Percentiles rank a stretch among this genome's conserved stretches.
Conservation (phyloP, 768 basidiomycete species). For the Boletus fagicola region DNA sequence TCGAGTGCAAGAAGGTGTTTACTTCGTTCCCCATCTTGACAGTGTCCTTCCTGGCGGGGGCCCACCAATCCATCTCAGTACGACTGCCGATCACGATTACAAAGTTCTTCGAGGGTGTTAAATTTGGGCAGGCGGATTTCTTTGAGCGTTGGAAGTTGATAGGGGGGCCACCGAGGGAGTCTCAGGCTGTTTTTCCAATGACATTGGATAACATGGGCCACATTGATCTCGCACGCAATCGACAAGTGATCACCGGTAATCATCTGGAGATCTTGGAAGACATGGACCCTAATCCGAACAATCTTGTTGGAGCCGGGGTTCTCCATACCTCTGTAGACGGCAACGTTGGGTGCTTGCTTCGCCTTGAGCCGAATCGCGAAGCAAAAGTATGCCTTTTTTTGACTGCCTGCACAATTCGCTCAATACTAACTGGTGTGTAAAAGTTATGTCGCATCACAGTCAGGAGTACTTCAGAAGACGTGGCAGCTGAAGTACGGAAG, state of each 20-base stretch:
- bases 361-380: slow-evolving; percentile 92
- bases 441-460: slow-evolving; percentile 92
- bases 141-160: slow-evolving; percentile 99
- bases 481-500: slow-evolving; percentile 69
- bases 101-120: slow-evolving; percentile 94
- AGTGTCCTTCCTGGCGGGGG: slow-evolving; percentile 89
- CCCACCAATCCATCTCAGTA: slow-evolving; percentile 82
- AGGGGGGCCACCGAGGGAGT: slow-evolving; percentile 91
- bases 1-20: slow-evolving; percentile 93
- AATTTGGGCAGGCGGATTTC: slow-evolving; percentile 79
- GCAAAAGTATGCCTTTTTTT: slow-evolving; percentile 67
- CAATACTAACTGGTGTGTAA: background rate
- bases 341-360: slow-evolving; percentile 92
- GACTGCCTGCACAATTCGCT: background rate
- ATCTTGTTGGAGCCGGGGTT: slow-evolving; percentile 94
- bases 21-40: slow-evolving; percentile 71
- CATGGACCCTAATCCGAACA: slow-evolving; percentile 92
- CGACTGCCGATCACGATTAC: slow-evolving; percentile 83
- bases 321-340: slow-evolving; percentile 88
- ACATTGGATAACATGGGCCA: slow-evolving; percentile 62
- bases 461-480: slow-evolving; percentile 91
- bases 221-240: slow-evolving; percentile 71
- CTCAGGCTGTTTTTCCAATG: slow-evolving; percentile 85
- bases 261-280: slow-evolving; percentile 74
- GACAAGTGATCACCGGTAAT: slow-evolving; percentile 75